Evolutionary conservation across 108 stramenopile species (phyloP).

Genomic region (Fragilaria crotonensis): DNA sequence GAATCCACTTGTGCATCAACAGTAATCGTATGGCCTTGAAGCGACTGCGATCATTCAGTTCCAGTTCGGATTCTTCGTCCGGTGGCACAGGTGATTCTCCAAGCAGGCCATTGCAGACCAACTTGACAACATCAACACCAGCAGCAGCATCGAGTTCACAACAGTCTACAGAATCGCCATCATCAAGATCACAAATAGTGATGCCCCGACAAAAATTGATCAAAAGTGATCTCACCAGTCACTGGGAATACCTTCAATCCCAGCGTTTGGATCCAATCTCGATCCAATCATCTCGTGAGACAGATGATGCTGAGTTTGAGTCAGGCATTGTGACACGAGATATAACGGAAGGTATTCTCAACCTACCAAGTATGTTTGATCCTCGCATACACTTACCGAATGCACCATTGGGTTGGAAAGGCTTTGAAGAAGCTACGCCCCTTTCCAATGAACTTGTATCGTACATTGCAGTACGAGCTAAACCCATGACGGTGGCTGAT

Average conservation of each 20-base stretch:
- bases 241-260: constrained; percentile 1
- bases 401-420: constrained; percentile 9
- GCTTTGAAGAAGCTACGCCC: constrained; percentile 74
- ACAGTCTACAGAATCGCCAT: too few species aligned
- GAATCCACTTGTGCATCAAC: too few species aligned
- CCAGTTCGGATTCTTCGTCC: too few species aligned
- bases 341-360: constrained; percentile 2
- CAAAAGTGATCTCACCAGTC: neutral
- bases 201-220: too few species aligned
- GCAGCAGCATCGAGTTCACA: too few species aligned
- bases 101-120: too few species aligned
- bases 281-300: neutral
- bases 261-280: neutral
- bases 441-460: constrained; percentile 55
- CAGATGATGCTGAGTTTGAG: neutral
- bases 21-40: too few species aligned
- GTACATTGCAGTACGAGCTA: constrained; percentile 63
- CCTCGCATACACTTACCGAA: constrained; percentile 13
- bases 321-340: neutral
- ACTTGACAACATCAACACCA: too few species aligned
- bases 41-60: too few species aligned
- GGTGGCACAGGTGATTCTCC: too few species aligned
- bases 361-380: constrained; percentile 5
- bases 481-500: constrained; percentile 70
- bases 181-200: too few species aligned